phyloP scores from a whole-genome alignment of 202 grass and related monocot genomes.

The Elaeis oleifera region DNA sequence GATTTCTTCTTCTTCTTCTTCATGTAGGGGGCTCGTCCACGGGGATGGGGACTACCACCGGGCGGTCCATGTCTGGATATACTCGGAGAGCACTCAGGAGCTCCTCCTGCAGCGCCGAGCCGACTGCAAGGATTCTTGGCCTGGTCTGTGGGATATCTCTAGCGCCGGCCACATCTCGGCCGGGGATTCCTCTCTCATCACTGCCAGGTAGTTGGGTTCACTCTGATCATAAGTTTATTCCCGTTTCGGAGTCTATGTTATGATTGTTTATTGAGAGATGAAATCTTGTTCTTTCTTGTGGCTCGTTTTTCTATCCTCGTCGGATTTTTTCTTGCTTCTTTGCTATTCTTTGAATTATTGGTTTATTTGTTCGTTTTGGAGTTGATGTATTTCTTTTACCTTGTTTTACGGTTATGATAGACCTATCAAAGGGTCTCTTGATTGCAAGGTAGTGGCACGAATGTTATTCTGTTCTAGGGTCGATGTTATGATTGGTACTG shows the following conservation, averaged over 20 bases:
- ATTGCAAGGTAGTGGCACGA: too few relatives aligned
- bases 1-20: background rate
- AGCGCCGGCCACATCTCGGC: slow-evolving; percentile 80
- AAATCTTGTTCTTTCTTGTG: background rate
- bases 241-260: background rate
- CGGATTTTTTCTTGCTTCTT: too few relatives aligned
- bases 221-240: too few relatives aligned
- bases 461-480: too few relatives aligned
- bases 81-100: slow-evolving; percentile 75
- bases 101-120: slow-evolving; percentile 69
- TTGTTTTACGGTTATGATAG: too few relatives aligned
- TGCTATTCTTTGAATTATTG: too few relatives aligned
- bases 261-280: background rate
- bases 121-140: slow-evolving; percentile 94
- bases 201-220: slow-evolving; percentile 45
- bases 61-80: slow-evolving; percentile 86
- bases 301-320: background rate
- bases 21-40: slow-evolving; percentile 63
- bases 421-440: too few relatives aligned
- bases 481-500: background rate
- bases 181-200: slow-evolving; percentile 73
- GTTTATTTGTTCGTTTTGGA: too few relatives aligned
- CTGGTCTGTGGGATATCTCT: slow-evolving; percentile 79
- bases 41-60: slow-evolving; percentile 74
- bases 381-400: too few relatives aligned